Conservation (phyloP, 2,329 filamentous ascomycete species). For the Sporothrix curviconia region DNA sequence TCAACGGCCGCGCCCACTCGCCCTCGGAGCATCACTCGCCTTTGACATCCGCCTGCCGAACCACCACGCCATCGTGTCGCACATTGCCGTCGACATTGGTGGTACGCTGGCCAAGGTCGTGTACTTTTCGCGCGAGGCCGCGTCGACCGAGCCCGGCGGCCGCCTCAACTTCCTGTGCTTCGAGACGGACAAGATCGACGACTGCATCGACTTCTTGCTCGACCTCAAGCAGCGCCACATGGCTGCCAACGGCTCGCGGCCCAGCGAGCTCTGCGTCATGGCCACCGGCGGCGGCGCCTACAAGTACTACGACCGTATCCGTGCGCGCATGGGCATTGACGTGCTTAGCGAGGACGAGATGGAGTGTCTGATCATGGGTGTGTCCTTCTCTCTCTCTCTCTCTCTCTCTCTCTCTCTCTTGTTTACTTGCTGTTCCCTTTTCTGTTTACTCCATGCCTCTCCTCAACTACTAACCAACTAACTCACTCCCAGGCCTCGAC, state of each 20-base stretch:
- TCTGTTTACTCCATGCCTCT: neutral
- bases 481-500: slow-evolving; percentile 64
- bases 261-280: slow-evolving; percentile 78
- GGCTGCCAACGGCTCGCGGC: slow-evolving; percentile 63
- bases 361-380: slow-evolving; percentile 94
- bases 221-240: slow-evolving; percentile 77
- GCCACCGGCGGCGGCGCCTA: slow-evolving; percentile 93
- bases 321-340: slow-evolving; percentile 74
- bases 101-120: slow-evolving; percentile 94
- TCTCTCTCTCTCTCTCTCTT: too few relatives aligned
- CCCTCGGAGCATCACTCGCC: slow-evolving; percentile 52
- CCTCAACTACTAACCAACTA: neutral
- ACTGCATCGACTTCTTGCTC: slow-evolving; percentile 87
- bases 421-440: too few relatives aligned
- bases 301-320: slow-evolving; percentile 92
- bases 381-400: slow-evolving; percentile 21
- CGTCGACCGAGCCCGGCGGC: slow-evolving; percentile 73
- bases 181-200: slow-evolving; percentile 89
- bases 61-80: slow-evolving; percentile 89
- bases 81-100: slow-evolving; percentile 96
- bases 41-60: slow-evolving; percentile 95
- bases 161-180: slow-evolving; percentile 93
- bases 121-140: slow-evolving; percentile 86
- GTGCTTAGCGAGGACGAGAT: slow-evolving; percentile 94
- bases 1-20: slow-evolving; percentile 21